Evolutionary conservation across 495 filamentous ascomycete genomes (phyloP), one percentile per base, ranked within the genome.

Genomic region (Ramalina intermedia): DNA sequence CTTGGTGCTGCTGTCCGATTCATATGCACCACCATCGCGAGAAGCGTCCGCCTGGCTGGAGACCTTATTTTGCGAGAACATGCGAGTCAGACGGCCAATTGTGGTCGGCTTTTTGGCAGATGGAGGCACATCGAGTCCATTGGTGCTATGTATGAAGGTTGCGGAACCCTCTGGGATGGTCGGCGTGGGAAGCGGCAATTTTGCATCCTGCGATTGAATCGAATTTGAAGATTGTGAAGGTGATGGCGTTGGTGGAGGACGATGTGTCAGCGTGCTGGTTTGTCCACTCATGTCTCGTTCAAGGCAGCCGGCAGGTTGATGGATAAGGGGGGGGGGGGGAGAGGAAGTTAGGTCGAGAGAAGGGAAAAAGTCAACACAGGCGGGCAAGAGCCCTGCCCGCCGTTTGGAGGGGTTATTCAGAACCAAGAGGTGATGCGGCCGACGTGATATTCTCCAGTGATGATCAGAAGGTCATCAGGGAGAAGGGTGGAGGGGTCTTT

Each of bases 31-130:
- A 55, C 24, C 58, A 43, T 48, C 68, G 51, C 47, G 65, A 56
- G 40, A 66, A 59, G 26, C 61, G 64, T 72, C 37, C 57, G 64
- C 2, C 58, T 63, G 46, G 50, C 61, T 53, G 1, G 55, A 37
- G 4, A 52, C 43, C 24, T 53, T 57, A 21, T 51, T 33, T 26
- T 54, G 52, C 39, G 71, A 68, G 63, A 81, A 81, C 73, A 81
- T 81, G 54, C 77, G 72, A 44, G 74, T 73, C 36, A 81, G 52
- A 36, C 77, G 75, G 55, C 72, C 60, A 39, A 74, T 73, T 69
- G 79, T 75, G 24, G 69, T 75, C 3, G 71, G 65, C 60, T 64
- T 76, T 39, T 70, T 58, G 37, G 60, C 46, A 37, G 55, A 17
- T 3, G 38, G 48, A 50, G 61, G 55, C 40, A 56, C 55, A 53